Evolutionary conservation across 352 stramenopile genomes (phyloP).

Genomic region (Phytophthora tentaculata): DNA sequence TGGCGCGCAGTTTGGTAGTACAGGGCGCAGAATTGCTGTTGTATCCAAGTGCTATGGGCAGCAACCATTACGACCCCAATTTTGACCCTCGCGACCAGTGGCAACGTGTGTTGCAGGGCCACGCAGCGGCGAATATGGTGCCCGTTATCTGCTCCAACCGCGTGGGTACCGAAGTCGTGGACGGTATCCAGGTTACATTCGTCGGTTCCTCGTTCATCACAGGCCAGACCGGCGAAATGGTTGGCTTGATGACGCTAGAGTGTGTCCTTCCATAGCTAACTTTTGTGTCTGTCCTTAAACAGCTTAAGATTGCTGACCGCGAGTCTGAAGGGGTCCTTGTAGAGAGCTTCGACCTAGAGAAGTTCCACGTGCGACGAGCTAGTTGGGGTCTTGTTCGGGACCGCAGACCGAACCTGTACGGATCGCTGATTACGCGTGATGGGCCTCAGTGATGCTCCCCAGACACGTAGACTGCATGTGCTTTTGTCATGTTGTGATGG

Average conservation of each 20-base stretch:
- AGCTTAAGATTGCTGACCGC: constrained; percentile 89
- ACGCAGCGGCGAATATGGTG: constrained; percentile 90
- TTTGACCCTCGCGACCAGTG: constrained; percentile 91
- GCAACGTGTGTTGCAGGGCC: constrained; percentile 93
- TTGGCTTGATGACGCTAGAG: constrained; percentile 26
- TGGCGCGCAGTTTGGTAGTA: constrained; percentile 86
- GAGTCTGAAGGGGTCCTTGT: constrained; percentile 89
- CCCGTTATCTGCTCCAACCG: constrained; percentile 92
- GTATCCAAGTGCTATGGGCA: constrained; percentile 84
- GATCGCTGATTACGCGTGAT: constrained; percentile 81
- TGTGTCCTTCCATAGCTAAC: constrained; percentile 10
- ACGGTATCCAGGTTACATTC: constrained; percentile 90
- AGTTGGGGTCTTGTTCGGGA: constrained; percentile 90
- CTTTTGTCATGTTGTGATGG: constrained; percentile 12
- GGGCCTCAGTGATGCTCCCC: constrained; percentile 42
- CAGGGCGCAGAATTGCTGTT: constrained; percentile 90
- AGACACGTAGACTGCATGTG: constrained; percentile 11
- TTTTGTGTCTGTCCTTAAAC: constrained; percentile 9
- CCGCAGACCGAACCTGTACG: constrained; percentile 87
- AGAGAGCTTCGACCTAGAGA: constrained; percentile 86
- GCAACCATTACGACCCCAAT: constrained; percentile 88
- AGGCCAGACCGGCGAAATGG: constrained; percentile 90
- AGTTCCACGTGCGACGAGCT: constrained; percentile 85
- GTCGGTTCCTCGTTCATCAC: constrained; percentile 94
- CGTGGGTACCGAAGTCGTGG: constrained; percentile 81